Conservation (phyloP, 75 land plant genomes). For the Pinus albicaulis region DNA sequence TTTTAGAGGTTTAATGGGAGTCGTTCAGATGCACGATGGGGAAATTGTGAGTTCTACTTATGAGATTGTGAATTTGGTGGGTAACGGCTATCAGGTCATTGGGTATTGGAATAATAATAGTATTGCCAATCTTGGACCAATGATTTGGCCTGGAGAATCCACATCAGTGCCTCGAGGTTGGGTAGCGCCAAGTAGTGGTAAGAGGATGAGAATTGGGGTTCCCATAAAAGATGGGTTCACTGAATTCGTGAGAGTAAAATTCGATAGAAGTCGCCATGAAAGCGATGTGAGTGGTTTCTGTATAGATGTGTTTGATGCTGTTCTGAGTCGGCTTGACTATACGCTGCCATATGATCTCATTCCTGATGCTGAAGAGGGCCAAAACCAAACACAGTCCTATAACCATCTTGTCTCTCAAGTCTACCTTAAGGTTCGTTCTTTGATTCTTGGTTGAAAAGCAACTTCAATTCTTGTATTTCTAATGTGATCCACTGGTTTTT, state of each 20-base stretch:
- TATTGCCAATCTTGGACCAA: not conserved
- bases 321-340: constrained; percentile 47
- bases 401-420: constrained; percentile 53
- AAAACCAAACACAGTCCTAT: constrained; percentile 22
- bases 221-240: constrained; percentile 30
- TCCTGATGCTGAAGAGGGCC: constrained; percentile 18
- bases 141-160: constrained; percentile 40
- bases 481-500: too few relatives aligned
- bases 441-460: not conserved
- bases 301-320: constrained; percentile 58
- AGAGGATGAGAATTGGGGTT: constrained; percentile 25
- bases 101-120: constrained; percentile 23
- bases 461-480: too few relatives aligned
- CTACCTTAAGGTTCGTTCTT: constrained; percentile 34
- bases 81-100: constrained; percentile 12
- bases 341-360: constrained; percentile 43
- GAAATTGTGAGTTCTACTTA: constrained; percentile 12
- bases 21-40: constrained; percentile 8
- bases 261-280: not conserved
- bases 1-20: constrained; percentile 15
- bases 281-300: constrained; percentile 30
- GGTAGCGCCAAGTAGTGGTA: constrained; percentile 25
- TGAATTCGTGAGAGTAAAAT: constrained; percentile 8
- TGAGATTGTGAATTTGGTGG: constrained; percentile 31
- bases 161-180: constrained; percentile 25